These are phyloP conservation scores for Fusarium xylarioides DNA, from an alignment of 2,329 filamentous ascomycete species.

Conservation along the genomic window DNA sequence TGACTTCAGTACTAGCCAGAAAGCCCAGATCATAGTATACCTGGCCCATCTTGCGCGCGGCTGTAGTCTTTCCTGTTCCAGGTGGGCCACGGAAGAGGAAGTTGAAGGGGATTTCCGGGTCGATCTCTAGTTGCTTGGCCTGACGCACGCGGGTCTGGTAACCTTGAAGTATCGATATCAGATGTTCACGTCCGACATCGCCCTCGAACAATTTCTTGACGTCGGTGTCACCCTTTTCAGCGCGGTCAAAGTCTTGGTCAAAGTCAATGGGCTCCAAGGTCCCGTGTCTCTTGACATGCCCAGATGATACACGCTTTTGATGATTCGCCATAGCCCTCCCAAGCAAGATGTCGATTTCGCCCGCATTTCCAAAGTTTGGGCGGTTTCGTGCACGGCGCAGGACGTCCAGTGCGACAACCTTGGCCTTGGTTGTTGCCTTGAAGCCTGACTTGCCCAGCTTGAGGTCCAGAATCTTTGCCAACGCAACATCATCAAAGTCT, in stretches of 20 bases:
- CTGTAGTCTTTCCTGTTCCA: constrained; percentile 78
- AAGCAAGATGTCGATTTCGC: constrained; percentile 69
- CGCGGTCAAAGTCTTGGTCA: constrained; percentile 69
- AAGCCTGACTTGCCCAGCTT: constrained; percentile 70
- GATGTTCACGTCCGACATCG: constrained; percentile 64
- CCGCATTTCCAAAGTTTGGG: constrained; percentile 78
- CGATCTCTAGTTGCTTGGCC: constrained; percentile 39
- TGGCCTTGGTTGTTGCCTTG: constrained; percentile 60
- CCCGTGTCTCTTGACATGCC: constrained; percentile 52
- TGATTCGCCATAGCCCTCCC: constrained; percentile 33
- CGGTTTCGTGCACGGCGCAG: constrained; percentile 68
- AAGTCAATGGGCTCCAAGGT: constrained; percentile 81
- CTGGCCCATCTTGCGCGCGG: constrained; percentile 77
- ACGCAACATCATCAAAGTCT: constrained; percentile 68
- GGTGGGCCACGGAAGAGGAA: constrained; percentile 74
- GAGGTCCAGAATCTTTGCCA: constrained; percentile 67
- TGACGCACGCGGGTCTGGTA: constrained; percentile 59
- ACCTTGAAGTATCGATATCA: constrained; percentile 62
- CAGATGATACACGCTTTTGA: constrained; percentile 34
- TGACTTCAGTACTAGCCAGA: constrained; percentile 65
- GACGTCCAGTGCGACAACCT: constrained; percentile 64
- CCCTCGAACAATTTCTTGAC: constrained; percentile 64
- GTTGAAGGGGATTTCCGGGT: constrained; percentile 67
- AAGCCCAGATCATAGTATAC: constrained; percentile 80
- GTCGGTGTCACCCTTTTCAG: constrained; percentile 52